Conservation (phyloP, 768 basidiomycete genomes). For the Harrya chromipes region DNA sequence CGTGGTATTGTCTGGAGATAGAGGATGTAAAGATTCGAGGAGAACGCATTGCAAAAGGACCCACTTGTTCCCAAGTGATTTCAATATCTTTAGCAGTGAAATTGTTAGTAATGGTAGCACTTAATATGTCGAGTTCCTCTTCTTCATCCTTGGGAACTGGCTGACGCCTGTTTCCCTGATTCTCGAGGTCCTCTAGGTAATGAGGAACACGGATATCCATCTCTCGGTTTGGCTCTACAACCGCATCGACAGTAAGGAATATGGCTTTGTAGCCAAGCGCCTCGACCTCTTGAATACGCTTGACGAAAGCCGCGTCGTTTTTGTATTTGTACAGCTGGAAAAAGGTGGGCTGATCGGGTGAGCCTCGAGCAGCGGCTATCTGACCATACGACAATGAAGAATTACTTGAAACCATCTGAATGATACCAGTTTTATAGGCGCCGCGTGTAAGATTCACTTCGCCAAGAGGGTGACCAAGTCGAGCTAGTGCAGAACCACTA, state of each 20-base stretch:
- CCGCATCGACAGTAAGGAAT: slow-evolving; percentile 88
- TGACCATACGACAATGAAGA: slow-evolving; percentile 64
- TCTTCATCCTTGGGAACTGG: slow-evolving; percentile 30
- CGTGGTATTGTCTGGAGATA: slow-evolving; percentile 65
- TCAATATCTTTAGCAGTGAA: slow-evolving; percentile 64
- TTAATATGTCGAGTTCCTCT: slow-evolving; percentile 42
- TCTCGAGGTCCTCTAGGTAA: slow-evolving; percentile 54
- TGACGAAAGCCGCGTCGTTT: slow-evolving; percentile 61
- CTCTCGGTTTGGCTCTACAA: slow-evolving; percentile 80
- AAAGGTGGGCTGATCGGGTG: slow-evolving; percentile 60
- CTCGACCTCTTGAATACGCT: slow-evolving; percentile 69
- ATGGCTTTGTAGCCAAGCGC: slow-evolving; percentile 80
- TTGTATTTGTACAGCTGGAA: slow-evolving; percentile 87
- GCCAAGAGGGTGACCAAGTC: slow-evolving; percentile 85
- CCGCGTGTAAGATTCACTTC: slow-evolving; percentile 81
- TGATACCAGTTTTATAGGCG: slow-evolving; percentile 60
- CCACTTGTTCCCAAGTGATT: slow-evolving; percentile 75
- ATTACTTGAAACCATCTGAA: slow-evolving; percentile 85
- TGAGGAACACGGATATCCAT: slow-evolving; percentile 63
- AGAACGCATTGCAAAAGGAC: slow-evolving; percentile 4
- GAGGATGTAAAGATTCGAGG: neutral
- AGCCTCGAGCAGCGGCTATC: slow-evolving; percentile 57
- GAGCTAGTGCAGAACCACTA: slow-evolving; percentile 79
- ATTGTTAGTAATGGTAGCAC: slow-evolving; percentile 67
- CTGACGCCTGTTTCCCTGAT: slow-evolving; percentile 27